A percentile compares a stretch with the other conserved stretches of the same genome.
Conservation (phyloP, 176 grass and related monocot genomes). For the Oryza meyeriana region DNA sequence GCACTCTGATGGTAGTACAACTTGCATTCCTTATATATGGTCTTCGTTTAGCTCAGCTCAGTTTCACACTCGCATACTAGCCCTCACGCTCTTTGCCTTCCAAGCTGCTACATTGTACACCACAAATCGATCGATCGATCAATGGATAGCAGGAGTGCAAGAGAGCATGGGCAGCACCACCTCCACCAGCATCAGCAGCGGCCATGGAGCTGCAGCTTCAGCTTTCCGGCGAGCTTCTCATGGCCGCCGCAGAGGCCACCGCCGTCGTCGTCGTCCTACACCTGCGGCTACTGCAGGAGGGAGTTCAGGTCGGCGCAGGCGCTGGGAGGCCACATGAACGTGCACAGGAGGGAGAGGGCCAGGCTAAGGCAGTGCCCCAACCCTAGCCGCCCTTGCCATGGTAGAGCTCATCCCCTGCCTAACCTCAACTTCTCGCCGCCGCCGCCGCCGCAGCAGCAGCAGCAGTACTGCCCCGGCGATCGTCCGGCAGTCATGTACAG, state of each 20-base stretch:
- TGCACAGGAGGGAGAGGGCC: conserved; percentile 53
- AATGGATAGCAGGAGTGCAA: conserved; percentile 31
- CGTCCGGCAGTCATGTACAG: conserved; percentile 20
- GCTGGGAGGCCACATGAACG: conserved; percentile 51
- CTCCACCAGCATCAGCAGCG: not conserved
- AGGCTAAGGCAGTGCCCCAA: conserved; percentile 25
- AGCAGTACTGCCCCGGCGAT: not conserved
- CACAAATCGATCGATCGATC: not conserved
- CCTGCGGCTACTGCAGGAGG: conserved; percentile 43
- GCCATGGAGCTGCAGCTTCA: conserved; percentile 30
- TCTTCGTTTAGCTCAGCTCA: not conserved
- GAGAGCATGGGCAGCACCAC: conserved; percentile 18
- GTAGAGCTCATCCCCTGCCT: not conserved
- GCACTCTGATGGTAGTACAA: too few relatives aligned
- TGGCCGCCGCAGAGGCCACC: not conserved
- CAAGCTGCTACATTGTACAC: not conserved
- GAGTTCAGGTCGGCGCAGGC: conserved; percentile 52
- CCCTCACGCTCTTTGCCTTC: not conserved
- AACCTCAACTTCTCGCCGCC: conserved; percentile 37
- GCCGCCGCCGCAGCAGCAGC: too few relatives aligned
- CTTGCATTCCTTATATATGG: not conserved
- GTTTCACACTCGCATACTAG: not conserved
- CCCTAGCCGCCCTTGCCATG: not conserved
- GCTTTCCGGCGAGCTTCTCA: not conserved
- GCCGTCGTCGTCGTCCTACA: conserved; percentile 28